Percentiles rank a stretch among this genome's conserved stretches.
phyloP scores from a whole-genome alignment of 176 grass and related monocot species.

The Carex pumila region DNA sequence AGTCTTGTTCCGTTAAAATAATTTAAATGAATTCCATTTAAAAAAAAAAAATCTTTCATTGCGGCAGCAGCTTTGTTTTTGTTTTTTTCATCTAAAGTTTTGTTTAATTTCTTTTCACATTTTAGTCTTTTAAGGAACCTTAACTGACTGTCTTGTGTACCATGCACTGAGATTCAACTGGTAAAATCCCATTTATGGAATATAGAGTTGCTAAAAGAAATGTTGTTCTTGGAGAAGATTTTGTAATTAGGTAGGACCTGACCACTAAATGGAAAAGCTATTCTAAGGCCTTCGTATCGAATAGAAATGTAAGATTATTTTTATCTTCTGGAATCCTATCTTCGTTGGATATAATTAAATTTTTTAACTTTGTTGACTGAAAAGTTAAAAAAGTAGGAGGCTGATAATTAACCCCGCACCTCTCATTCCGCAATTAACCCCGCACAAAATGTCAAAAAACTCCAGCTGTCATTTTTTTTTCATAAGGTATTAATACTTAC shows the following conservation, averaged over 20 bases:
- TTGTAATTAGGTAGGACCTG: not conserved
- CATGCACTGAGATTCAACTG: too few relatives aligned
- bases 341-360: not conserved
- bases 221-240: not conserved
- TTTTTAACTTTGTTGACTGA: not conserved
- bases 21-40: too few relatives aligned
- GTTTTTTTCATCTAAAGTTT: not conserved
- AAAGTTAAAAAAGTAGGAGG: not conserved
- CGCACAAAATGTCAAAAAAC: too few relatives aligned
- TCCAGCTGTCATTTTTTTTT: too few relatives aligned
- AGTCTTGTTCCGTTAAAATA: too few relatives aligned
- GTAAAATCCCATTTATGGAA: too few relatives aligned
- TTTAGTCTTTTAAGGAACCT: not conserved
- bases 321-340: not conserved
- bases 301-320: not conserved
- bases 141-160: not conserved
- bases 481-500: too few relatives aligned
- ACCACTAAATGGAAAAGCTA: not conserved
- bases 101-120: not conserved
- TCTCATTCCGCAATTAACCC: too few relatives aligned
- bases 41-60: not conserved
- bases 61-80: not conserved
- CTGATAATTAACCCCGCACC: too few relatives aligned
- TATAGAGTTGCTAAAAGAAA: not conserved
- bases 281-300: not conserved